Percentiles rank a stretch among this genome's conserved stretches.
Evolutionary conservation across 805 yeast genomes (phyloP).

Genomic region (Saccharomycopsis sp.): DNA sequence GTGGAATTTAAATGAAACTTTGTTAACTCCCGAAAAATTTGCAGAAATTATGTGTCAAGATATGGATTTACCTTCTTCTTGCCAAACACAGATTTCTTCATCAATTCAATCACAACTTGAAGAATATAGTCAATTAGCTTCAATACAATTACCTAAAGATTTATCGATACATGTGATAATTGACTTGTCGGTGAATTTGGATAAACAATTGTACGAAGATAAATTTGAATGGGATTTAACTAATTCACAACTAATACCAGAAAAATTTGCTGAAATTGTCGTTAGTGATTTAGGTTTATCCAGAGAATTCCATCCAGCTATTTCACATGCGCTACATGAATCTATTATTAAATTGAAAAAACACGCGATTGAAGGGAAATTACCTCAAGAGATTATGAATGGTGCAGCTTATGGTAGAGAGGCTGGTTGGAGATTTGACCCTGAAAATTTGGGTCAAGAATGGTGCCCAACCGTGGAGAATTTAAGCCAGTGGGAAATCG

Average conservation of each 20-base stretch:
- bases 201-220: constrained; percentile 81
- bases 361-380: constrained; percentile 69
- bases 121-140: constrained; percentile 58
- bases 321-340: constrained; percentile 82
- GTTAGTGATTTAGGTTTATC: constrained; percentile 80
- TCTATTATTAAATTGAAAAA: constrained; percentile 66
- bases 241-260: constrained; percentile 58
- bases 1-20: constrained; percentile 65
- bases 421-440: constrained; percentile 66
- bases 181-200: constrained; percentile 73
- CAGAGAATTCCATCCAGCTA: constrained; percentile 83
- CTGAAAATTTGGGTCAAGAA: constrained; percentile 66
- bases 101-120: constrained; percentile 77
- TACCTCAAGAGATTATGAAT: constrained; percentile 45
- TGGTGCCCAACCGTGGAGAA: constrained; percentile 90
- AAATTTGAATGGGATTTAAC: constrained; percentile 89
- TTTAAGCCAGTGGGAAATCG: constrained; percentile 87
- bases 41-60: constrained; percentile 77
- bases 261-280: constrained; percentile 71
- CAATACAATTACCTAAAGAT: constrained; percentile 61
- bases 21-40: constrained; percentile 65
- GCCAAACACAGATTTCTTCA: constrained; percentile 56
- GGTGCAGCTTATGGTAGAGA: constrained; percentile 55
- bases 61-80: constrained; percentile 64
- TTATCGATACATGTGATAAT: constrained; percentile 68